phyloP scores from a whole-genome alignment of 768 basidiomycete genomes.

The Tephrocybe sp. region DNA sequence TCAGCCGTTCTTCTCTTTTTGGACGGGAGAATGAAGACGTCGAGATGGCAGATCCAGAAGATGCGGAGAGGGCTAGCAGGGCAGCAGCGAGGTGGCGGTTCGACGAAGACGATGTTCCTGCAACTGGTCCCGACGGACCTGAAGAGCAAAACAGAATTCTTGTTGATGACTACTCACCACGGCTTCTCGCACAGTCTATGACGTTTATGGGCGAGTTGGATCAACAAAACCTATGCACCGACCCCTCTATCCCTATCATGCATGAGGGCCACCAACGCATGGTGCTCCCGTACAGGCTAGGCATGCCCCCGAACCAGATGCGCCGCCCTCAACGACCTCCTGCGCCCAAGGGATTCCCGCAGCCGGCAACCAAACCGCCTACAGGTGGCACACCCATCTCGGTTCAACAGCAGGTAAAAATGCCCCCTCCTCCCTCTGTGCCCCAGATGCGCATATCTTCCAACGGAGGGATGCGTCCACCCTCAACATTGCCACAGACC shows the following conservation, averaged over 20 bases:
- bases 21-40: conserved; percentile 22
- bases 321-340: conserved; percentile 27
- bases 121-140: conserved; percentile 52
- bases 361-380: conserved; percentile 9
- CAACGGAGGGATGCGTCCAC: conserved; percentile 54
- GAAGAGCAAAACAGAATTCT: conserved; percentile 71
- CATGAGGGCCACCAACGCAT: conserved; percentile 52
- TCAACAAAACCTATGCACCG: conserved; percentile 47
- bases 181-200: conserved; percentile 57
- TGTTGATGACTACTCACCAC: conserved; percentile 71
- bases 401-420: conserved; percentile 61
- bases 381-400: conserved; percentile 55
- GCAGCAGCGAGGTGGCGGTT: conserved; percentile 67
- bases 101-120: conserved; percentile 63
- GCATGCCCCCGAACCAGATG: conserved; percentile 33
- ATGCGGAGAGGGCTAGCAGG: conserved; percentile 28
- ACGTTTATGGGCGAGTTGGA: conserved; percentile 58
- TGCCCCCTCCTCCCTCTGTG: conserved; percentile 53
- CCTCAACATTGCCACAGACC: conserved; percentile 31
- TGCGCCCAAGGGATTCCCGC: conserved; percentile 14
- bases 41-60: conserved; percentile 33
- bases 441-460: conserved; percentile 66
- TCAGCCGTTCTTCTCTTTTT: conserved; percentile 28
- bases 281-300: conserved; percentile 51
- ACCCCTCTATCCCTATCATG: conserved; percentile 45